Evolutionary conservation across 129 eudicot genomes (phyloP).

Genomic region (Escallonia rubra): DNA sequence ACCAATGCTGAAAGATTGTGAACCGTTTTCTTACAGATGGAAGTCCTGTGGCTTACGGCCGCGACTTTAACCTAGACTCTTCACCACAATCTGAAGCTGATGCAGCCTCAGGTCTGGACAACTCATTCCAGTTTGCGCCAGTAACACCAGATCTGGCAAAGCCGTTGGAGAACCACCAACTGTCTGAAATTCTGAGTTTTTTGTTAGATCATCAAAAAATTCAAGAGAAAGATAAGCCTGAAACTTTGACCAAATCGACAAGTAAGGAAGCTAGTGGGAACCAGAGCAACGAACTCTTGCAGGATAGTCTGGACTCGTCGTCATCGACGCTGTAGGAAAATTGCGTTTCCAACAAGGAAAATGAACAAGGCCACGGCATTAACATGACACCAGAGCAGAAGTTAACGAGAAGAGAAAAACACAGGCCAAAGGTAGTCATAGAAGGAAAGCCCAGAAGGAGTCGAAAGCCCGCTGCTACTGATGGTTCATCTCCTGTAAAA

Average conservation of each 20-base stretch:
- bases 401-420: constrained; percentile 66
- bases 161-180: constrained; percentile 26
- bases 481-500: too few species aligned
- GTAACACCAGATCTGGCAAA: constrained; percentile 55
- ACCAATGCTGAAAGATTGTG: background rate
- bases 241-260: constrained; percentile 1
- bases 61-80: constrained; percentile 35
- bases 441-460: constrained; percentile 71
- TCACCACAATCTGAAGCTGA: constrained; percentile 43
- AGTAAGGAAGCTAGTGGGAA: constrained; percentile 21
- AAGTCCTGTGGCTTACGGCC: constrained; percentile 27
- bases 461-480: constrained; percentile 34
- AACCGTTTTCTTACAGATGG: constrained; percentile 36
- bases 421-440: constrained; percentile 77
- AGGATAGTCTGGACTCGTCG: constrained; percentile 28
- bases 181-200: constrained; percentile 17
- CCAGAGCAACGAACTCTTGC: constrained; percentile 25
- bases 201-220: constrained; percentile 17
- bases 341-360: constrained; percentile 23
- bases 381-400: constrained; percentile 77
- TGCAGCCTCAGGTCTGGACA: constrained; percentile 24
- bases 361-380: constrained; percentile 21
- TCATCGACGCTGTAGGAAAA: constrained; percentile 37
- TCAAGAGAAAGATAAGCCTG: constrained; percentile 30
- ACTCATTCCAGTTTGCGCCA: constrained; percentile 39